These are phyloP conservation scores for Fusarium tupiense DNA, from an alignment of 2,329 filamentous ascomycete genomes.

Conservation along the genomic window DNA sequence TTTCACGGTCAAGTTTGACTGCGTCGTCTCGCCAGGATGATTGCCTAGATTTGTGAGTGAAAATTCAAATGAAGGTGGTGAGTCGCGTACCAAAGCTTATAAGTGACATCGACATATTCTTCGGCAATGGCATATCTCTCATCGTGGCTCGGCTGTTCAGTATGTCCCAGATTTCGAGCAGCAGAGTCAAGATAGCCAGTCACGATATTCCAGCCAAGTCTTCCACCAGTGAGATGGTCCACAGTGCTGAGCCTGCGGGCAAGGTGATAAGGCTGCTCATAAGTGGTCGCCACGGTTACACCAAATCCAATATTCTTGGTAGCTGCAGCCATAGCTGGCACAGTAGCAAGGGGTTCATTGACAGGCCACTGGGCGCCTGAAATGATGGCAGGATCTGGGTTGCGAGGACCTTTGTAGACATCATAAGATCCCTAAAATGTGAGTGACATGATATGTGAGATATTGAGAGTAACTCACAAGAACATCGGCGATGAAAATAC, in stretches of 20 bases:
- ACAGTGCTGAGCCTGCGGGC: constrained; percentile 72
- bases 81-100: constrained; percentile 66
- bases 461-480: constrained; percentile 50
- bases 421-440: constrained; percentile 67
- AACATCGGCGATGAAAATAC: constrained; percentile 74
- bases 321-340: constrained; percentile 75
- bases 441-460: background rate
- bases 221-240: constrained; percentile 73
- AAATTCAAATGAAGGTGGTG: fast-evolving
- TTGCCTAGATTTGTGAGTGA: constrained; percentile 43
- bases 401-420: constrained; percentile 67
- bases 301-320: constrained; percentile 76
- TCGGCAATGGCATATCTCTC: constrained; percentile 71
- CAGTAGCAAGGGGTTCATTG: constrained; percentile 72
- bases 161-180: constrained; percentile 70
- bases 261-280: constrained; percentile 76
- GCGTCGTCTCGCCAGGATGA: constrained; percentile 75
- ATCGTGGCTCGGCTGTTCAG: constrained; percentile 69
- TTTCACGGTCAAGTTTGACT: constrained; percentile 66
- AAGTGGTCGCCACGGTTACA: constrained; percentile 75
- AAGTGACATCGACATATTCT: constrained; percentile 71
- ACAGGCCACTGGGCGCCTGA: constrained; percentile 77
- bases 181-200: constrained; percentile 78
- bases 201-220: constrained; percentile 63
- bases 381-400: constrained; percentile 66